Percentiles rank a stretch among this genome's conserved stretches.
Conservation (phyloP, 1,284 basidiomycete species). For the Taiwanofungus camphoratus region DNA sequence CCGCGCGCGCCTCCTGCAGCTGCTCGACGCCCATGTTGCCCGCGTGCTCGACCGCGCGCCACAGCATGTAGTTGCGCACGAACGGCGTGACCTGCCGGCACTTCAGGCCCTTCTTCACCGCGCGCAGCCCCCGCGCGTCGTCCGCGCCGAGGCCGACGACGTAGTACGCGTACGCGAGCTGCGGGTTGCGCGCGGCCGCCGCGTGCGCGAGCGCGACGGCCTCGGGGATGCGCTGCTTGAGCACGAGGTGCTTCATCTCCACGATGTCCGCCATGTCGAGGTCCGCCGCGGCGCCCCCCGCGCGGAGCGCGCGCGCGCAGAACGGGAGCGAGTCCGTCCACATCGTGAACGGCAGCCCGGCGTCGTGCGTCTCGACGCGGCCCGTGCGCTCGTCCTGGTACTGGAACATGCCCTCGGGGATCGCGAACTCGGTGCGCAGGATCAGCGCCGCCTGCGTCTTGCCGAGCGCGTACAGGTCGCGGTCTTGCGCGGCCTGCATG, state of each 20-base stretch:
- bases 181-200: constrained; percentile 44
- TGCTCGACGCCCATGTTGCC: constrained; percentile 44
- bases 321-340: constrained; percentile 51
- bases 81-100: constrained; percentile 26
- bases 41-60: constrained; percentile 54
- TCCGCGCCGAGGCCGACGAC: constrained; percentile 37
- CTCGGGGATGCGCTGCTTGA: constrained; percentile 37
- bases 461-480: constrained; percentile 46
- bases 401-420: constrained; percentile 49
- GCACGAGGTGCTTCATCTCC: constrained; percentile 52
- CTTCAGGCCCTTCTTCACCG: constrained; percentile 56
- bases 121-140: constrained; percentile 30
- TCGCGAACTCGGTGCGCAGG: constrained; percentile 51
- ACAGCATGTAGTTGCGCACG: constrained; percentile 40
- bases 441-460: constrained; percentile 43
- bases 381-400: constrained; percentile 38
- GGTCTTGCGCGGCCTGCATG: constrained; percentile 38
- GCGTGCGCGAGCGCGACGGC: constrained; percentile 39
- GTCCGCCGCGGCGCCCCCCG: constrained; percentile 31
- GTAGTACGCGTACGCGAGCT: constrained; percentile 54
- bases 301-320: constrained; percentile 48
- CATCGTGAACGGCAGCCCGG: constrained; percentile 52
- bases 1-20: constrained; percentile 37
- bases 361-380: constrained; percentile 30
- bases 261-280: constrained; percentile 51